Evolutionary conservation across 371 early-diverging fungal genomes (phyloP), one percentile per base, ranked within the genome.

Genomic region (Apophysomyces sp.): DNA sequence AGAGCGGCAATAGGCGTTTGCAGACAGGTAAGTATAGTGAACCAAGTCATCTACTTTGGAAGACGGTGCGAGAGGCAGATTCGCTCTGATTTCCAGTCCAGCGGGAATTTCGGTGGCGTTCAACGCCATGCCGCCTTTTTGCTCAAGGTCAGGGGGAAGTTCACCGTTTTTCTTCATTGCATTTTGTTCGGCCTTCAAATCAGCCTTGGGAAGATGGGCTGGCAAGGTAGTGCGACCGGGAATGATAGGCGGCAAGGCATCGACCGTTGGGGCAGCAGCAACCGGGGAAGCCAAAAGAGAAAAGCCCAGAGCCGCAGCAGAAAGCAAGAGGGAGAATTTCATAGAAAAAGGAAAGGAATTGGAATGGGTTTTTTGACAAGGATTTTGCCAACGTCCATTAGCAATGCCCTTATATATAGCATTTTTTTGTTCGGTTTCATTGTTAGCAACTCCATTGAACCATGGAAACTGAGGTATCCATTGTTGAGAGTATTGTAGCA

Each of bases 161-260:
- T 57, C 32, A 21, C 58, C 66, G 36, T 61, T 66, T n/a, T 16
- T 18, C 37, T 52, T 11, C 21, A 58, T 18, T 9, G 61, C 62
- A 8, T 18, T n/a, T 21, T 52, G 31, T 58, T 66, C 66, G 24
- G 62, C 69, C 21, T 62, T 66, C 57, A 70, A 66, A 24, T 60
- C 64, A 13, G 61, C 65, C 55, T 71, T 69, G 64, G 65, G 63
- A 26, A 41, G 57, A 0, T 58, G 68, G 67, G 64, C 16, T 51
- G 58, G 3, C 60, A 67, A 27, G 62, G 58, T 1, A 62, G 65
- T 31, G 62, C 68, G 52, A 69, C 67, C 24, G 55, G 71, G 1
- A 67, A 67, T 70, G 39, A 18, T 56, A 31, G 24, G n/a, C 11
- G 44, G 32, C 36, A 51, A 44, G 21, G 49, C 49, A 21, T 44